Conservation (phyloP, 179 eudicot genomes). For the Carnegiea gigantea region DNA sequence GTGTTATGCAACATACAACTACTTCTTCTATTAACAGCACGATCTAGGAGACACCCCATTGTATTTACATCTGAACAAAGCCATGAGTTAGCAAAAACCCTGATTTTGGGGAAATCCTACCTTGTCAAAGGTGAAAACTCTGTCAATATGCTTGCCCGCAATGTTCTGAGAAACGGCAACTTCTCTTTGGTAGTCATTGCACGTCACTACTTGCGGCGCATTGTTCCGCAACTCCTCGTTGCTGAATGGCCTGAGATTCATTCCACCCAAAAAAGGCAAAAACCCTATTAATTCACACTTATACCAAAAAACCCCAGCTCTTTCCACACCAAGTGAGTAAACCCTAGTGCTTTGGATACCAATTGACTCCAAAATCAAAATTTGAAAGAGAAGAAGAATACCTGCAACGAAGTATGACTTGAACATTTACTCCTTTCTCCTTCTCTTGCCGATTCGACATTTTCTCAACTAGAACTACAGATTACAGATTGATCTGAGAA, state of each 20-base stretch:
- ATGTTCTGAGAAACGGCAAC: constrained; percentile 88
- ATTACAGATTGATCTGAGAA: background rate
- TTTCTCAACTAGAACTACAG: background rate
- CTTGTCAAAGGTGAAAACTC: constrained; percentile 84
- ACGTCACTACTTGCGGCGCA: constrained; percentile 85
- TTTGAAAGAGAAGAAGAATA: background rate
- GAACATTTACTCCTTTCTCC: constrained; percentile 89
- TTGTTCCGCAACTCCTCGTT: constrained; percentile 73
- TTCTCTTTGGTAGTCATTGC: constrained; percentile 78
- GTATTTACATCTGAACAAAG: background rate
- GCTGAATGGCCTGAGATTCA: constrained; percentile 63
- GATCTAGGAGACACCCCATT: background rate
- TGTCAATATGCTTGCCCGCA: constrained; percentile 85
- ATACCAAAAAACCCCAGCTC: background rate
- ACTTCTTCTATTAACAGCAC: background rate
- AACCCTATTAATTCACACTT: background rate
- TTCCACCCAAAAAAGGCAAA: background rate
- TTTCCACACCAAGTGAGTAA: background rate
- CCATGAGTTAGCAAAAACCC: background rate
- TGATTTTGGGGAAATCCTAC: constrained; percentile 24
- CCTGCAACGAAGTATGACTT: constrained; percentile 95
- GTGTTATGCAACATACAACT: background rate
- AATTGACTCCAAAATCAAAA: background rate
- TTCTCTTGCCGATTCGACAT: constrained; percentile 74
- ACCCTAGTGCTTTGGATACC: too few species aligned